phyloP scores from a whole-genome alignment of 106 monocot species.

The Hemerocallis citrina region DNA sequence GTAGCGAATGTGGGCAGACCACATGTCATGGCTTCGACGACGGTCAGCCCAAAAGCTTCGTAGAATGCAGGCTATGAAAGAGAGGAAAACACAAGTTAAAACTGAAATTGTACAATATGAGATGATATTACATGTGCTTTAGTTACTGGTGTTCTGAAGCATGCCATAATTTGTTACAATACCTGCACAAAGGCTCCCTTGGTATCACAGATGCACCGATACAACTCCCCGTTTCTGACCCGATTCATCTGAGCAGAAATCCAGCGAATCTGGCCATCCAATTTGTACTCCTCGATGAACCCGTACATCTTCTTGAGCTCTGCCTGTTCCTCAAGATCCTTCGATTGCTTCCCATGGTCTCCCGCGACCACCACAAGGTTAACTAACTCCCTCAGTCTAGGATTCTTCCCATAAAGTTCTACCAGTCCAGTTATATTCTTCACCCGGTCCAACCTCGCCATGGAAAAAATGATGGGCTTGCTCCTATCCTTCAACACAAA shows the following conservation, averaged over 20 bases:
- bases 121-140: not conserved
- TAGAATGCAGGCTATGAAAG: conserved; percentile 45
- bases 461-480: conserved; percentile 61
- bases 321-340: conserved; percentile 51
- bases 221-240: conserved; percentile 47
- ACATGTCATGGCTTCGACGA: conserved; percentile 51
- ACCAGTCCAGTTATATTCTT: conserved; percentile 57
- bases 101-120: not conserved
- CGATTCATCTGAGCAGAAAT: conserved; percentile 66
- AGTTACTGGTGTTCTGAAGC: too few relatives aligned
- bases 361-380: conserved; percentile 55
- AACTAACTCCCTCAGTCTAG: conserved; percentile 30
- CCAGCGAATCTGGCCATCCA: conserved; percentile 58
- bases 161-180: not conserved
- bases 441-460: conserved; percentile 57
- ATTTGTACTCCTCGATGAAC: conserved; percentile 45
- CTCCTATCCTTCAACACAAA: conserved; percentile 37
- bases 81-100: not conserved
- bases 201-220: conserved; percentile 47
- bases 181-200: conserved; percentile 57
- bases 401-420: conserved; percentile 48
- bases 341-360: conserved; percentile 53
- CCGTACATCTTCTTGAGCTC: conserved; percentile 57
- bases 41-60: conserved; percentile 49
- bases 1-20: conserved; percentile 52